A percentile compares a stretch with the other conserved stretches of the same genome.
Evolutionary conservation across 768 basidiomycete species (phyloP).

Genomic region (Termitomyces sp.): DNA sequence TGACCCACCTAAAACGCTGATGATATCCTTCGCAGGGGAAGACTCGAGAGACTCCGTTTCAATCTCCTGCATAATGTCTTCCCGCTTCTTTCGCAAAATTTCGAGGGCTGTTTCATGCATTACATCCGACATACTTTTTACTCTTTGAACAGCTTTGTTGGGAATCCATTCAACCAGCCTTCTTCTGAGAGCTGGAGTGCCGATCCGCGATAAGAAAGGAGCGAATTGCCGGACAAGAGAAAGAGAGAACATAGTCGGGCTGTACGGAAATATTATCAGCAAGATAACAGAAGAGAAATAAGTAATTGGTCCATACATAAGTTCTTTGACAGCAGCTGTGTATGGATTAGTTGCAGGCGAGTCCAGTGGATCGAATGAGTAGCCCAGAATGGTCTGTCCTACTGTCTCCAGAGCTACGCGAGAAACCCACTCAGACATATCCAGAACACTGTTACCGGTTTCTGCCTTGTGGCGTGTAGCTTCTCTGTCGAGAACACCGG

Average conservation of each 20-base stretch:
- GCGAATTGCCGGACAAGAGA: conserved; percentile 42
- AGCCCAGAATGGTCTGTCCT: conserved; percentile 38
- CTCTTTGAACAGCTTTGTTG: conserved; percentile 30
- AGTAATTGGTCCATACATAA: conserved; percentile 29
- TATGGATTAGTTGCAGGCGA: conserved; percentile 37
- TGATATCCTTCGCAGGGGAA: conserved; percentile 40
- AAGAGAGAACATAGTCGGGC: conserved; percentile 41
- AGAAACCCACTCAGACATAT: conserved; percentile 44
- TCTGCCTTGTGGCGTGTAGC: conserved; percentile 3
- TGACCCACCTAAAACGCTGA: conserved; percentile 41
- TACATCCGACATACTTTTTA: conserved; percentile 42
- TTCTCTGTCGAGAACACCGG: conserved; percentile 24
- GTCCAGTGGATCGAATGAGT: conserved; percentile 43
- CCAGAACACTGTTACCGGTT: conserved; percentile 23
- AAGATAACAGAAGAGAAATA: not conserved
- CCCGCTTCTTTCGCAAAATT: conserved; percentile 36
- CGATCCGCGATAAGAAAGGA: conserved; percentile 37
- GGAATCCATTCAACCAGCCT: conserved; percentile 38
- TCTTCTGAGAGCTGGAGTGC: conserved; percentile 37
- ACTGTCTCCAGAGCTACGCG: conserved; percentile 39
- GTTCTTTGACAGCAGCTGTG: conserved; percentile 37
- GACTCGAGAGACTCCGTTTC: conserved; percentile 16
- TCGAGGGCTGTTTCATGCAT: conserved; percentile 37
- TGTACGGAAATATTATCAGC: conserved; percentile 14
- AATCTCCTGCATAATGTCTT: conserved; percentile 17